Percentiles rank a stretch among this genome's conserved stretches.
Conservation (phyloP, 192 early-diverging fungal species). For the Coemansia sp. region DNA sequence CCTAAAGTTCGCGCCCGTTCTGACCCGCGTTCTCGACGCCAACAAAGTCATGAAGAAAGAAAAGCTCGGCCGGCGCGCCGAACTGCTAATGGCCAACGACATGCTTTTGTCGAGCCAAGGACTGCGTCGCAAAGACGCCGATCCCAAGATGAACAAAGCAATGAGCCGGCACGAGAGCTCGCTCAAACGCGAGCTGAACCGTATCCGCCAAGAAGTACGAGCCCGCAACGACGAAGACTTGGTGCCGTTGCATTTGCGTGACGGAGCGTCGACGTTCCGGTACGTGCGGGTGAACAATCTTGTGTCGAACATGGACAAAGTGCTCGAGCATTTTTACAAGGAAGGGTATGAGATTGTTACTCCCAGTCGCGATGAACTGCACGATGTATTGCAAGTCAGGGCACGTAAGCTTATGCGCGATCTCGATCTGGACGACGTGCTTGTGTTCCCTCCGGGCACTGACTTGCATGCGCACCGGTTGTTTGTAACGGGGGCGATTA, state of each 20-base stretch:
- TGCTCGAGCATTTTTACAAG: slow-evolving; percentile 60
- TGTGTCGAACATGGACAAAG: slow-evolving; percentile 66
- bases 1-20: slow-evolving; percentile 62
- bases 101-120: slow-evolving; percentile 76
- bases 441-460: slow-evolving; percentile 82
- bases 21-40: slow-evolving; percentile 22
- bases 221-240: slow-evolving; percentile 70
- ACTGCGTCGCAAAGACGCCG: slow-evolving; percentile 58
- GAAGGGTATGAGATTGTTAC: slow-evolving; percentile 58
- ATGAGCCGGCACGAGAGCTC: slow-evolving; percentile 67
- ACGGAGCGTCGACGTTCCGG: slow-evolving; percentile 63
- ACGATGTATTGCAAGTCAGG: slow-evolving; percentile 11
- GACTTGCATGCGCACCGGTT: slow-evolving; percentile 87
- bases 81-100: slow-evolving; percentile 81
- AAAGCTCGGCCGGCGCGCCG: slow-evolving; percentile 54
- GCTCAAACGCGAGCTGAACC: slow-evolving; percentile 76
- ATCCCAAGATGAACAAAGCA: slow-evolving; percentile 62
- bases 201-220: slow-evolving; percentile 69
- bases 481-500: slow-evolving; percentile 72
- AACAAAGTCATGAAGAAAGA: slow-evolving; percentile 22
- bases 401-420: slow-evolving; percentile 56
- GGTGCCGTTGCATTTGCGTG: slow-evolving; percentile 58
- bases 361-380: slow-evolving; percentile 2
- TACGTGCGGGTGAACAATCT: slow-evolving; percentile 91
- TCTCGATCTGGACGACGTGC: slow-evolving; percentile 74